Evolutionary conservation across 2,329 filamentous ascomycete species (phyloP).

Genomic region (Aspergillus neoniger): DNA sequence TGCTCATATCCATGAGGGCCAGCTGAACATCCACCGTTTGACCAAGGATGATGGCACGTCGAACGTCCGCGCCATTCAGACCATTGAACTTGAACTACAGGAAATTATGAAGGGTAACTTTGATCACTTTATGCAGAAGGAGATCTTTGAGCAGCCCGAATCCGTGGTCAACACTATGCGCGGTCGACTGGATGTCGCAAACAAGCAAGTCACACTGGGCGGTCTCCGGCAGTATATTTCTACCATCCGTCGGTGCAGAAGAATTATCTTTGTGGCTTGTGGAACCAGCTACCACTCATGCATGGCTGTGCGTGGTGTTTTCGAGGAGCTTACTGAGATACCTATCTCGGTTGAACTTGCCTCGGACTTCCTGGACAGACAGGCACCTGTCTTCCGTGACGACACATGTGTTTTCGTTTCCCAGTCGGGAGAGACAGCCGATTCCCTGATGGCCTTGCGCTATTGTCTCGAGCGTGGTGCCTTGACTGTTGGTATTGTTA

Average conservation of each 20-base stretch:
- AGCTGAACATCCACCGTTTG: constrained; percentile 97
- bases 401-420: constrained; percentile 99
- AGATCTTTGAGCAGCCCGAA: constrained; percentile 99
- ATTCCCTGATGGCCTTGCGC: constrained; percentile 93
- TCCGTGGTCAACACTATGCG: constrained; percentile 99
- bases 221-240: constrained; percentile 94
- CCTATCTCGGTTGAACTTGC: constrained; percentile 96
- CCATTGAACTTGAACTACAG: constrained; percentile 96
- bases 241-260: constrained; percentile 92
- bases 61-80: constrained; percentile 98
- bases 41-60: constrained; percentile 96
- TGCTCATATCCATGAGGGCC: constrained; percentile 98
- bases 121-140: constrained; percentile 99
- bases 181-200: constrained; percentile 89
- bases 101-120: constrained; percentile 99
- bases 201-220: constrained; percentile 94
- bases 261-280: constrained; percentile 98
- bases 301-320: constrained; percentile 97
- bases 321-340: constrained; percentile 97
- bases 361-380: constrained; percentile 95
- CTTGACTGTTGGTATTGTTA: constrained; percentile 96
- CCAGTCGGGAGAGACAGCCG: constrained; percentile 96
- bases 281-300: constrained; percentile 98
- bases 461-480: constrained; percentile 98
- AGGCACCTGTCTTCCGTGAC: constrained; percentile 98